Evolutionary conservation across 2,329 filamentous ascomycete genomes (phyloP).

Genomic region (Calonectria naviculata): DNA sequence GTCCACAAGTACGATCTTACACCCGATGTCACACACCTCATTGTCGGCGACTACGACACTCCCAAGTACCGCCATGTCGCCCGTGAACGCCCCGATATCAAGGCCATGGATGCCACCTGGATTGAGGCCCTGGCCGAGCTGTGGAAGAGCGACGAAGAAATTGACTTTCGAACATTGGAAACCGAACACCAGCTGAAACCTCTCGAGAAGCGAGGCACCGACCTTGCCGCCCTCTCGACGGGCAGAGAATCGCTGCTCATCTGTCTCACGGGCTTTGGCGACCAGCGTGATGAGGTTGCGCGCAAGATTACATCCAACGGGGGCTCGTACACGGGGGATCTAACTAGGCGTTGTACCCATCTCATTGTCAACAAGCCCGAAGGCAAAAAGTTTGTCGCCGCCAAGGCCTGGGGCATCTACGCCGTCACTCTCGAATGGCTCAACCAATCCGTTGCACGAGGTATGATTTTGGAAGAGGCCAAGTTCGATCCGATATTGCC

Average conservation of each 20-base stretch:
- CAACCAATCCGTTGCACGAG: constrained; percentile 81
- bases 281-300: constrained; percentile 77
- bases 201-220: constrained; percentile 65
- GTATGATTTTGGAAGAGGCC: constrained; percentile 91
- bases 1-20: constrained; percentile 91
- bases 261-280: constrained; percentile 69
- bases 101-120: constrained; percentile 85
- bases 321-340: constrained; percentile 86
- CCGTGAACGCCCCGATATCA: constrained; percentile 86
- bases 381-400: constrained; percentile 91
- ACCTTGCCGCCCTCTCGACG: constrained; percentile 41
- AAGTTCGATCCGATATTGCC: constrained; percentile 83
- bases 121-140: constrained; percentile 81
- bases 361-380: constrained; percentile 82
- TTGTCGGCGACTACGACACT: constrained; percentile 90
- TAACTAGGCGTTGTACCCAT: constrained; percentile 88
- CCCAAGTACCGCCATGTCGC: constrained; percentile 97
- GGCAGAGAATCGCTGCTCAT: constrained; percentile 57
- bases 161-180: constrained; percentile 79
- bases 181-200: constrained; percentile 71
- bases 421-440: constrained; percentile 90
- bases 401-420: constrained; percentile 83
- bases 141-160: constrained; percentile 85
- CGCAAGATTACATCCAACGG: constrained; percentile 76
- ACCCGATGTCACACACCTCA: constrained; percentile 93